Evolutionary conservation across 2,329 filamentous ascomycete genomes (phyloP).

Genomic region (Xylaria digitata): DNA sequence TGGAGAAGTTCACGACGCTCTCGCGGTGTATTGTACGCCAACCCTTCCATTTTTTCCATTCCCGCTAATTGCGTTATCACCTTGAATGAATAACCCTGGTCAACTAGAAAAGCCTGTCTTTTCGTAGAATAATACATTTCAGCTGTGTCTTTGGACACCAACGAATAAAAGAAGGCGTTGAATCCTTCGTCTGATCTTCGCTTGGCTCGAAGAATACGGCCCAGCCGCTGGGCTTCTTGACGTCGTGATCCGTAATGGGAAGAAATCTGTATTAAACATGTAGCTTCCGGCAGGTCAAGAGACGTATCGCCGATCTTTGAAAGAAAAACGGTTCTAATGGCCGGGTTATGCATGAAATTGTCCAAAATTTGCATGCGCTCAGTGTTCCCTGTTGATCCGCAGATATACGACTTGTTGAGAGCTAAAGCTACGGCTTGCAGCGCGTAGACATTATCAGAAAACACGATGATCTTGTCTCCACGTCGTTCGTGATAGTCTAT

Average conservation of each 20-base stretch:
- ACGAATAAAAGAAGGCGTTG: conserved; percentile 98
- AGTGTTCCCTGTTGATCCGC: conserved; percentile 84
- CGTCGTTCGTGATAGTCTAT: conserved; percentile 96
- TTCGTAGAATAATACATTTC: conserved; percentile 99
- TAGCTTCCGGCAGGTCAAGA: conserved; percentile 95
- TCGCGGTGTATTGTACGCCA: conserved; percentile 81
- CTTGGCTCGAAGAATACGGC: conserved; percentile 93
- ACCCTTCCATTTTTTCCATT: conserved; percentile 82
- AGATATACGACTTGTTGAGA: conserved; percentile 89
- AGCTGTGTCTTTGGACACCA: conserved; percentile 96
- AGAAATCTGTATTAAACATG: conserved; percentile 95
- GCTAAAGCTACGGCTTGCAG: conserved; percentile 86
- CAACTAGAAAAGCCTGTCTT: conserved; percentile 94
- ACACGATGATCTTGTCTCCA: conserved; percentile 98
- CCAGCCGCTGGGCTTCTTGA: conserved; percentile 94
- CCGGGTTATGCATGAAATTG: conserved; percentile 93
- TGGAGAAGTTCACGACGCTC: conserved; percentile 89
- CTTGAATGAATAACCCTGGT: conserved; percentile 98
- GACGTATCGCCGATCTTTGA: conserved; percentile 99
- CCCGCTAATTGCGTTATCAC: conserved; percentile 96
- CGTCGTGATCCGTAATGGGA: conserved; percentile 97
- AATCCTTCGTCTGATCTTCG: conserved; percentile 97
- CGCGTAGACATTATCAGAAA: conserved; percentile 96
- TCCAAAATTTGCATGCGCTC: conserved; percentile 90
- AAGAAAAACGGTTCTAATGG: conserved; percentile 91